phyloP scores from a whole-genome alignment of 441 rosid species.

The Erodium moschatum region DNA sequence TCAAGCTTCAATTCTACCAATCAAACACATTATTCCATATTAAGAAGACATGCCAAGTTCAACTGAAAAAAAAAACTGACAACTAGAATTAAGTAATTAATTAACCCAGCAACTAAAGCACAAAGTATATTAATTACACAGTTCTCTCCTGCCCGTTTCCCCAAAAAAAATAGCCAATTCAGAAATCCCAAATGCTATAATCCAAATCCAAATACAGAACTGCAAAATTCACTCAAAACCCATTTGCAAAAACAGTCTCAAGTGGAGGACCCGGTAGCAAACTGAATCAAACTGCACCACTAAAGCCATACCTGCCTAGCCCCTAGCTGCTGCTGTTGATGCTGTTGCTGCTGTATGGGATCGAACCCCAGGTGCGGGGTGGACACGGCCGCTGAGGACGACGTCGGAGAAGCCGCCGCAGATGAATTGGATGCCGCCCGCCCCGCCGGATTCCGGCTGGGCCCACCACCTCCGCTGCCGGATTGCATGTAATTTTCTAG shows the following conservation, averaged over 20 bases:
- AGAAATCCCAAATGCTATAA: constrained; percentile 1
- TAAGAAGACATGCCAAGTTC: constrained; percentile 17
- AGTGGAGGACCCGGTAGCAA: constrained; percentile 16
- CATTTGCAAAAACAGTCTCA: constrained; percentile 13
- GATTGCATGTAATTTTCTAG: constrained; percentile 61
- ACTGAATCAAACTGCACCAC: constrained; percentile 17
- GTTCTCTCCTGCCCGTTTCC: constrained; percentile 15
- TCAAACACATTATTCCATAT: constrained; percentile 16
- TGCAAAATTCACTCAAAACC: constrained; percentile 12
- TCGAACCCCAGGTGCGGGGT: constrained; percentile 58
- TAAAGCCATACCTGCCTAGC: constrained; percentile 55
- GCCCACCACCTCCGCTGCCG: constrained; percentile 64
- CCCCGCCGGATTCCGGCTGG: constrained; percentile 39
- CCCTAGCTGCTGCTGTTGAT: constrained; percentile 30
- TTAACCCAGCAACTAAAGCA: constrained; percentile 10
- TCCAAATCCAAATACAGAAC: neutral
- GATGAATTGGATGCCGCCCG: constrained; percentile 78
- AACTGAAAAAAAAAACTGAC: constrained; percentile 7
- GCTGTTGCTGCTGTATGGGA: constrained; percentile 49
- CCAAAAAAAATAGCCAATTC: constrained; percentile 9
- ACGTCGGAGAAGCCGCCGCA: constrained; percentile 79
- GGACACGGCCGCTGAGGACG: constrained; percentile 87
- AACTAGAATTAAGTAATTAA: neutral
- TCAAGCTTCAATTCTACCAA: constrained; percentile 12
- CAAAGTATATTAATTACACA: constrained; percentile 26